Conservation (phyloP, 768 basidiomycete species). For the Termitomyces sp. region DNA sequence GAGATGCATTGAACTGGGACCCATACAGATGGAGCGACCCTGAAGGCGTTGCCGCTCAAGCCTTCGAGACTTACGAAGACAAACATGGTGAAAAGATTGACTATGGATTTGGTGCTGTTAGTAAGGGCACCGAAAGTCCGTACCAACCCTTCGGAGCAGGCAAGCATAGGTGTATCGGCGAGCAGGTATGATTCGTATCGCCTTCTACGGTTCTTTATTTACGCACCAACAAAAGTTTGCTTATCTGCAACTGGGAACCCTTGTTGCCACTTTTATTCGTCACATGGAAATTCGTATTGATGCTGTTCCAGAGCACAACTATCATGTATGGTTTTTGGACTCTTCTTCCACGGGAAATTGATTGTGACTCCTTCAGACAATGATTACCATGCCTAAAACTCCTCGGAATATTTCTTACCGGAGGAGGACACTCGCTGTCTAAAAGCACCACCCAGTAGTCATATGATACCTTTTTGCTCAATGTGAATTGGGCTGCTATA, state of each 20-base stretch:
- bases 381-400: slow-evolving; percentile 86
- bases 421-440: slow-evolving; percentile 55
- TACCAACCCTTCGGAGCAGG: slow-evolving; percentile 99
- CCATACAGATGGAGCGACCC: slow-evolving; percentile 84
- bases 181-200: slow-evolving; percentile 47
- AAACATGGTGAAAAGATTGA: slow-evolving; percentile 87
- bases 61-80: slow-evolving; percentile 69
- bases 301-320: slow-evolving; percentile 79
- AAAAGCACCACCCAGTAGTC: slow-evolving; percentile 8
- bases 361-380: slow-evolving; percentile 51
- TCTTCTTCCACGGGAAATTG: not conserved
- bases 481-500: not conserved
- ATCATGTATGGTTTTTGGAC: slow-evolving; percentile 60
- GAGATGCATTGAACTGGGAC: slow-evolving; percentile 64
- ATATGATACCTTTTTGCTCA: not conserved
- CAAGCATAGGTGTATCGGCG: slow-evolving; percentile 91
- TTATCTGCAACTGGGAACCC: slow-evolving; percentile 85
- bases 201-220: not conserved
- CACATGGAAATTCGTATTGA: slow-evolving; percentile 70
- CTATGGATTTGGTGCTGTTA: slow-evolving; percentile 92
- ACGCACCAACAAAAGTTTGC: slow-evolving; percentile 58
- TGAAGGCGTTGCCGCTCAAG: slow-evolving; percentile 75
- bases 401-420: slow-evolving; percentile 64
- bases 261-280: slow-evolving; percentile 77
- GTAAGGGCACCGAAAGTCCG: slow-evolving; percentile 93